Percentiles rank a stretch among this genome's conserved stretches.
These are phyloP conservation scores for Backusella psychrophila DNA, from an alignment of 192 early-diverging fungal genomes.

Conservation along the genomic window DNA sequence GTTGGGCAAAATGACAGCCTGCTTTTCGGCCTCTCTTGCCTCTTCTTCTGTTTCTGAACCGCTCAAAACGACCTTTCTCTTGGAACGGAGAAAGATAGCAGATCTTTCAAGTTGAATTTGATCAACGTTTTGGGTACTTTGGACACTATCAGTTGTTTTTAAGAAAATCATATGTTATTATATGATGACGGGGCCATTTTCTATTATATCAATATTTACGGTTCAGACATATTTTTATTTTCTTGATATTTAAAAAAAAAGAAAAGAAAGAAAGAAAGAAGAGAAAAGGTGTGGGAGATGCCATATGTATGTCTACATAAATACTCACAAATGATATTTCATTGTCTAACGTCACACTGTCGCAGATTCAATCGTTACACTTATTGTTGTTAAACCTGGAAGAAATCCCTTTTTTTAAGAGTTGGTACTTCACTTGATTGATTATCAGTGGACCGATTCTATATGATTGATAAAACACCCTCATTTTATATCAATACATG, in stretches of 20 bases:
- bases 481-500: background rate
- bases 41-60: conserved; percentile 42
- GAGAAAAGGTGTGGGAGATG: background rate
- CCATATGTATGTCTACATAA: background rate
- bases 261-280: background rate
- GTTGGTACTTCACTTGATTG: background rate
- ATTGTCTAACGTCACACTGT: background rate
- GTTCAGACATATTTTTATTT: background rate
- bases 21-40: conserved; percentile 34
- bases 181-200: too few species aligned
- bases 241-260: background rate
- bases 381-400: background rate
- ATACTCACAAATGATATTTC: background rate
- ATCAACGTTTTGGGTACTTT: background rate
- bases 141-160: background rate
- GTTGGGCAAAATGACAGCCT: conserved; percentile 44
- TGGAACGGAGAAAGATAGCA: conserved; percentile 26
- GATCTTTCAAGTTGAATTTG: background rate
- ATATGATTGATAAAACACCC: background rate
- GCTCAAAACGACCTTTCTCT: conserved; percentile 21
- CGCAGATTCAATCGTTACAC: background rate
- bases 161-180: background rate
- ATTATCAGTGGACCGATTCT: background rate
- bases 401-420: background rate
- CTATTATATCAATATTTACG: background rate